Conservation (phyloP, 306 rosid genomes). For the Lotus japonicus region DNA sequence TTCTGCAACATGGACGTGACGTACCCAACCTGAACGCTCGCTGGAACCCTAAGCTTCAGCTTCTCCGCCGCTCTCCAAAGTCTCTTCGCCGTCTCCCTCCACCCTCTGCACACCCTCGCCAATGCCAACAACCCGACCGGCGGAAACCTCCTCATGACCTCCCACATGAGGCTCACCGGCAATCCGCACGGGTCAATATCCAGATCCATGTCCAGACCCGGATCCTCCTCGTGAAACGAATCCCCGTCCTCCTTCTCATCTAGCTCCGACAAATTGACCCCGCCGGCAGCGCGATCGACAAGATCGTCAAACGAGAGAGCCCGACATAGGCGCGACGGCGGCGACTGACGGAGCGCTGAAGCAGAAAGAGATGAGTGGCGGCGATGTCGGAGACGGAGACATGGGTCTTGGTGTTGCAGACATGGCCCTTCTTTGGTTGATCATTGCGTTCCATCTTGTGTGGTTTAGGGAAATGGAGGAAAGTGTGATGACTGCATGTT, state of each 20-base stretch:
- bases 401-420: slow-evolving; percentile 39
- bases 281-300: slow-evolving; percentile 13
- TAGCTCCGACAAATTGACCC: slow-evolving; percentile 8
- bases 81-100: slow-evolving; percentile 69
- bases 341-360: slow-evolving; percentile 28
- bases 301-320: slow-evolving; percentile 78
- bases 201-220: slow-evolving; percentile 19
- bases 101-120: slow-evolving; percentile 74
- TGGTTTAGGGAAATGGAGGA: no score
- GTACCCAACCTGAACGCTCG: slow-evolving; percentile 60
- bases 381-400: not conserved
- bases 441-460: no score
- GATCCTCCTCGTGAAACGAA: slow-evolving; percentile 14
- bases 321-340: slow-evolving; percentile 49
- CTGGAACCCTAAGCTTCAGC: slow-evolving; percentile 70
- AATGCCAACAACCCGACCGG: slow-evolving; percentile 69
- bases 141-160: slow-evolving; percentile 67
- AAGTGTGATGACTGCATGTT: no score
- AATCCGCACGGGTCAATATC: slow-evolving; percentile 44
- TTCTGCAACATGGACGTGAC: slow-evolving; percentile 80
- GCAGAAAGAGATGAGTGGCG: slow-evolving; percentile 23
- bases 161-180: slow-evolving; percentile 66
- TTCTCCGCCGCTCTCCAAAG: slow-evolving; percentile 85
- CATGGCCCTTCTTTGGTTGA: slow-evolving; percentile 79
- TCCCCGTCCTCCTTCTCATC: slow-evolving; percentile 13